Base-by-base conservation (phyloP, 495 filamentous ascomycete species). In the Penicillium parvum region DNA sequence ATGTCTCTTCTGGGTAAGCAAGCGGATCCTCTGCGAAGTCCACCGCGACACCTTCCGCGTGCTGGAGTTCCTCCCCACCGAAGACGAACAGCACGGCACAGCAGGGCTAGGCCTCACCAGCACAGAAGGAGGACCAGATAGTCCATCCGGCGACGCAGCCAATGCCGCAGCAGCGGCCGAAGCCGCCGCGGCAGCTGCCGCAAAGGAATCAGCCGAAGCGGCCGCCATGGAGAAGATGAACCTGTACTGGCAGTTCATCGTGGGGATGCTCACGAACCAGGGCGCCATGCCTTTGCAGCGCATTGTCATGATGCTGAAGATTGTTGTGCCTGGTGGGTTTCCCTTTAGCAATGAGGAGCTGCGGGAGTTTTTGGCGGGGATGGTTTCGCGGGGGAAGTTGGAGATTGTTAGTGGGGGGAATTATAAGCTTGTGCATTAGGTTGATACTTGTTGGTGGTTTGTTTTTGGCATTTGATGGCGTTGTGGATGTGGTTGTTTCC, bases 261-360 rank as follows among this genome's bases (percentile, higher is more conserved):
- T 86, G 37, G 88, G 86, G 32, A 96, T 99, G 91, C 68, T 99
- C 66, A 97, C 86, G 45, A 96, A 97, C 60, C 77, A 84, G 44
- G 86, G 85, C 5, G 67, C 82, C 20, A 94, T 95, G 85, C 79
- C 84, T 33, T 57, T 88, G 47, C 75, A 76, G 55, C 80, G 86
- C 64, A 90, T 98, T 45, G 73, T 81, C 4, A 91, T 90, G 84
- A 95, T 97, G 87, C 70, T 98, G 72, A 86, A 84, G 60, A 85
- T 98, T 73, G 74, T 88, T 19, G 82, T 97, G 20, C 78, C 84
- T 1, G 90, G 87, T 10, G 86, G 88, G 5, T 96, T 96, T 55
- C 81, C 87, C 10, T 95, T 90, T 54, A 78, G 74, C 54, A 94
- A 91, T 57, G 68, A 71, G 52, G 81, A 83, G 60, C 58, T 96